phyloP scores from a whole-genome alignment of 805 yeast genomes.

The Candida vartiovaarae region DNA sequence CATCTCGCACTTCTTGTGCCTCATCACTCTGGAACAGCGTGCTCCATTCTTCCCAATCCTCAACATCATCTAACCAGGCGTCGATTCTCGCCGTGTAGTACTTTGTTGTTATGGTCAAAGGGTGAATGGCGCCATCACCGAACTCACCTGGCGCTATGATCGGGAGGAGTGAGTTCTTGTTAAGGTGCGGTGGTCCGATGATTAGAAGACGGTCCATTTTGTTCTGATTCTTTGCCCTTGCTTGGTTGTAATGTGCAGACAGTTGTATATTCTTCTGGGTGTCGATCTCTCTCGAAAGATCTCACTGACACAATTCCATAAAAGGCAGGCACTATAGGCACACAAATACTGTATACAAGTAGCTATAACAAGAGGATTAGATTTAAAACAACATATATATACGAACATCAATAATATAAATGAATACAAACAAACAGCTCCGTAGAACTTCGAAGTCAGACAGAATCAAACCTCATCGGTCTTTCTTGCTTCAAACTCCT shows the following conservation, averaged over 20 bases:
- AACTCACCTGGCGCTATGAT: neutral
- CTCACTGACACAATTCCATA: no score
- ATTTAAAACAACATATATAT: no score
- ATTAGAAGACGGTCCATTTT: constrained; percentile 4
- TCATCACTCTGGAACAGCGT: constrained; percentile 4
- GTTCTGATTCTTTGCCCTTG: neutral
- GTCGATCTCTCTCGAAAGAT: no score
- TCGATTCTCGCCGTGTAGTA: constrained; percentile 26
- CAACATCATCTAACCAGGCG: constrained; percentile 25
- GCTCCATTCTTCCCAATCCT: constrained; percentile 27
- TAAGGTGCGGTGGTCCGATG: constrained; percentile 3
- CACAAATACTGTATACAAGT: no score
- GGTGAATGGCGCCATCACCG: constrained; percentile 2
- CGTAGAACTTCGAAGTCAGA: neutral
- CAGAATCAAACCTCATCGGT: neutral
- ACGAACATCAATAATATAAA: no score
- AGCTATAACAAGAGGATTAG: no score
- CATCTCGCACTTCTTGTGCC: constrained; percentile 25
- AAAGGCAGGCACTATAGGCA: no score
- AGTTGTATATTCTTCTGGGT: no score
- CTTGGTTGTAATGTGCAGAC: neutral
- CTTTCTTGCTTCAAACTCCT: constrained; percentile 1
- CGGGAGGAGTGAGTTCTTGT: constrained; percentile 6
- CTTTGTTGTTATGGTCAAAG: constrained; percentile 23
- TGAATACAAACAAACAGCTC: no score